These are phyloP conservation scores for Cyberlindnera samutprakarnensis DNA, from an alignment of 805 yeast genomes.

Conservation along the genomic window DNA sequence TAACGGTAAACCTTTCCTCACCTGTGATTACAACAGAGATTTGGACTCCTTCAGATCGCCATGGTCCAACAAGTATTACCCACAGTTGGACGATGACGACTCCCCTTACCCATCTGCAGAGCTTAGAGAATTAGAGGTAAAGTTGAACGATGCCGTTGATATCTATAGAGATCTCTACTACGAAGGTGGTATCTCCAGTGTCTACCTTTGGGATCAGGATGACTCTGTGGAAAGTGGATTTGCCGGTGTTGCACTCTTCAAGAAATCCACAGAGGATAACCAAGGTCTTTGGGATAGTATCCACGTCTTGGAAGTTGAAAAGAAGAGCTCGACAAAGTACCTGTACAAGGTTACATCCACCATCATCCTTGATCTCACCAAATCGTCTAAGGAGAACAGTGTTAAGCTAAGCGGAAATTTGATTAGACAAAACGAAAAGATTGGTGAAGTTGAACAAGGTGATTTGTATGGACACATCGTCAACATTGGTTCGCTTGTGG, in stretches of 20 bases:
- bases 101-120: slow-evolving; percentile 66
- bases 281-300: slow-evolving; percentile 73
- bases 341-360: slow-evolving; percentile 77
- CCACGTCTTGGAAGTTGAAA: slow-evolving; percentile 68
- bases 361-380: slow-evolving; percentile 63
- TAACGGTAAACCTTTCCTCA: slow-evolving; percentile 57
- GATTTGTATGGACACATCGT: slow-evolving; percentile 48
- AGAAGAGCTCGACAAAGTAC: slow-evolving; percentile 1
- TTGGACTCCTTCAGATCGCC: slow-evolving; percentile 91
- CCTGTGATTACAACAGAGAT: slow-evolving; percentile 94
- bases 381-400: slow-evolving; percentile 24
- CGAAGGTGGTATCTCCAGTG: slow-evolving; percentile 89
- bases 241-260: slow-evolving; percentile 86
- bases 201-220: slow-evolving; percentile 79
- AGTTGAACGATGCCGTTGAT: slow-evolving; percentile 87
- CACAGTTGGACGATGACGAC: slow-evolving; percentile 46
- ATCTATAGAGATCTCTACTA: slow-evolving; percentile 89
- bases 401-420: slow-evolving; percentile 69
- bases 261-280: slow-evolving; percentile 50
- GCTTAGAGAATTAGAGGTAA: slow-evolving; percentile 66
- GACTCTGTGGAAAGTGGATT: slow-evolving; percentile 61
- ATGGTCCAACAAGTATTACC: slow-evolving; percentile 72
- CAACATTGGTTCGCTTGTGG: slow-evolving; percentile 78
- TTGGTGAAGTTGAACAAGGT: slow-evolving; percentile 3
- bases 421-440: slow-evolving; percentile 67